phyloP scores from a whole-genome alignment of 768 basidiomycete genomes.

The Goffeauzyma gilvescens region DNA sequence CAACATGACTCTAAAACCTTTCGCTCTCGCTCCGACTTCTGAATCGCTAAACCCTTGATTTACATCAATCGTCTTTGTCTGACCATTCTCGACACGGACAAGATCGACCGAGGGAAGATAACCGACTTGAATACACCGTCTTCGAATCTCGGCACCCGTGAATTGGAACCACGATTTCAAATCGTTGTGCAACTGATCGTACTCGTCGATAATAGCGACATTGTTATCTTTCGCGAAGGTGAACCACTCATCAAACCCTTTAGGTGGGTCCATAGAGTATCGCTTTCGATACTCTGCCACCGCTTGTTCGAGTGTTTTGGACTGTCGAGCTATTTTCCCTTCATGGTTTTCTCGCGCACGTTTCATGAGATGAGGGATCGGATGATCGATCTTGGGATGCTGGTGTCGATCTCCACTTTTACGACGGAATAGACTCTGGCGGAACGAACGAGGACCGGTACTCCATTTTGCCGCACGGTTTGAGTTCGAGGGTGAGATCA shows the following conservation, averaged over 20 bases:
- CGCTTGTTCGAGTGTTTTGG: conserved; percentile 25
- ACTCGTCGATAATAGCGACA: conserved; percentile 74
- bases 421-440: conserved; percentile 23
- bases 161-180: conserved; percentile 68
- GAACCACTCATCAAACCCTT: conserved; percentile 36
- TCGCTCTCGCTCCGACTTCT: conserved; percentile 58
- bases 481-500: conserved; percentile 12
- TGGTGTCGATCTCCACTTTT: conserved; percentile 16
- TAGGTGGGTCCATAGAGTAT: conserved; percentile 27
- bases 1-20: conserved; percentile 58
- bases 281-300: conserved; percentile 27
- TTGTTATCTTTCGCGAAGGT: conserved; percentile 51
- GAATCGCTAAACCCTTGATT: conserved; percentile 44
- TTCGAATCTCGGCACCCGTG: conserved; percentile 50
- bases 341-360: conserved; percentile 23
- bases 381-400: conserved; percentile 27
- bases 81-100: conserved; percentile 55
- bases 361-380: conserved; percentile 31
- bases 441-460: conserved; percentile 24
- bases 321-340: conserved; percentile 24
- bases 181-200: conserved; percentile 53
- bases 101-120: conserved; percentile 66
- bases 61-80: conserved; percentile 43
- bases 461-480: conserved; percentile 21
- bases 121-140: conserved; percentile 46